Base-by-base conservation (phyloP, 2,329 filamentous ascomycete genomes). In the Monilinia laxa region DNA sequence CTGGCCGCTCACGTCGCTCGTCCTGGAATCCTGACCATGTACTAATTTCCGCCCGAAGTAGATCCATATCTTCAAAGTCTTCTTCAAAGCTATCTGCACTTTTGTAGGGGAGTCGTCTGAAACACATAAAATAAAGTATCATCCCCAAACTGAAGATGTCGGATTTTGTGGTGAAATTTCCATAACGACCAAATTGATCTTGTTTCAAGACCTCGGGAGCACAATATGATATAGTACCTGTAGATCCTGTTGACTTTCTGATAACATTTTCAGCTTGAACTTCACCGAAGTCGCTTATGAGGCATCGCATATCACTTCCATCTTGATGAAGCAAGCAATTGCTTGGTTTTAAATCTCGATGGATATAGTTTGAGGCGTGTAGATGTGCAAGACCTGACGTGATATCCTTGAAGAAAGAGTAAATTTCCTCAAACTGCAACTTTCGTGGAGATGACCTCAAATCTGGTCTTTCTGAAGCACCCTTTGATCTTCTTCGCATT, bases 71-170 rank as follows among this genome's bases (percentile, higher is more conserved):
- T 76, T 99, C 95, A 65, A 92, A 88, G 75, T 98, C 94, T 77
- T 98, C 94, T 68, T 97, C 87, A 28, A 96, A 83, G 4, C 89
- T 84, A 75, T 98, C 94, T 63, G 93, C 92, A 72, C 90, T 91
- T 31, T 80, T 83, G 75, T 98, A 99, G 0, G 95, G 95, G 14
- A 99, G 83, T 57, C 89, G 85, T 1, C 90, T 92, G 76, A 99
- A 99, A 77, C 95, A 99, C 83, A 99, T 90, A 75, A 99, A 99
- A 77, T 98, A 96, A 4, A 99, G 84, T 66, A 98, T 98, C 94
- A 99, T 97, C 59, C 95, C 95, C 0, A 99, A 81, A 0, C 93
- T 97, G 78, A 99, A 99, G n/a, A 99, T 90, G 75, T 99, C 95
- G 0, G 93, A 97, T 76, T 98, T 99, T 35, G 92, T 93, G 0